A percentile compares a stretch with the other conserved stretches of the same genome.
Evolutionary conservation across 768 basidiomycete species (phyloP).

Genomic region (Leccinum broughii): DNA sequence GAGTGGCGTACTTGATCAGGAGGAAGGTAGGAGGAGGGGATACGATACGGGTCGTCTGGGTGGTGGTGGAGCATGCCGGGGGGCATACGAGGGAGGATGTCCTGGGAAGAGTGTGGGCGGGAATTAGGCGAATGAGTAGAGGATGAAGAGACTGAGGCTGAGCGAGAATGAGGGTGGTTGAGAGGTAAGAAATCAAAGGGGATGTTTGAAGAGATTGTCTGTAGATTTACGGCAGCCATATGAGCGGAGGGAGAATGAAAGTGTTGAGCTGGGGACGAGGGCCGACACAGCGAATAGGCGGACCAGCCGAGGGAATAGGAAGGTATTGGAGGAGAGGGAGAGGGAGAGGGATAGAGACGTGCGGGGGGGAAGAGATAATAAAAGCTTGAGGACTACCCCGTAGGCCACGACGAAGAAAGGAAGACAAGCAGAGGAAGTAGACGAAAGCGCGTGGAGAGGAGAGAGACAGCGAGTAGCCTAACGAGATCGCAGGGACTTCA

Average conservation of each 20-base stretch:
- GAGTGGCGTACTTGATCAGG: conserved; percentile 47
- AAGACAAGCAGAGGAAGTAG: conserved; percentile 15
- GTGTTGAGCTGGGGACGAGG: conserved; percentile 35
- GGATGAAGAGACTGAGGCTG: conserved; percentile 74
- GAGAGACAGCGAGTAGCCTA: conserved; percentile 17
- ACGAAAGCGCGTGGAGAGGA: conserved; percentile 20
- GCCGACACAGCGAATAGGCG: conserved; percentile 41
- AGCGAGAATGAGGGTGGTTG: conserved; percentile 68
- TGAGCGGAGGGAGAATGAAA: conserved; percentile 36
- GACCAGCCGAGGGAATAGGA: conserved; percentile 52
- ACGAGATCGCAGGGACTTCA: conserved; percentile 36
- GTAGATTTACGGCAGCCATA: conserved; percentile 76
- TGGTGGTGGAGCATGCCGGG: conserved; percentile 48
- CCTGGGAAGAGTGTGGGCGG: conserved; percentile 78
- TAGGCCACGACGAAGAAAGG: conserved; percentile 26
- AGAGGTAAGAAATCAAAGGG: conserved; percentile 72
- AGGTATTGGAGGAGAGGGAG: neutral
- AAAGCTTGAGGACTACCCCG: conserved; percentile 22
- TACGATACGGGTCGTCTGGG: conserved; percentile 70
- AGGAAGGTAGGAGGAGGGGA: conserved; percentile 52
- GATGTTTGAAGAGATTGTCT: conserved; percentile 65
- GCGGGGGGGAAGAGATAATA: conserved; percentile 5
- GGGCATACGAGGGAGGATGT: conserved; percentile 54
- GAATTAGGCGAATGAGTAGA: conserved; percentile 73
- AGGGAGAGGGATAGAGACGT: neutral